Evolutionary conservation across 106 monocot genomes (phyloP).

Genomic region (Dioscorea alata): DNA sequence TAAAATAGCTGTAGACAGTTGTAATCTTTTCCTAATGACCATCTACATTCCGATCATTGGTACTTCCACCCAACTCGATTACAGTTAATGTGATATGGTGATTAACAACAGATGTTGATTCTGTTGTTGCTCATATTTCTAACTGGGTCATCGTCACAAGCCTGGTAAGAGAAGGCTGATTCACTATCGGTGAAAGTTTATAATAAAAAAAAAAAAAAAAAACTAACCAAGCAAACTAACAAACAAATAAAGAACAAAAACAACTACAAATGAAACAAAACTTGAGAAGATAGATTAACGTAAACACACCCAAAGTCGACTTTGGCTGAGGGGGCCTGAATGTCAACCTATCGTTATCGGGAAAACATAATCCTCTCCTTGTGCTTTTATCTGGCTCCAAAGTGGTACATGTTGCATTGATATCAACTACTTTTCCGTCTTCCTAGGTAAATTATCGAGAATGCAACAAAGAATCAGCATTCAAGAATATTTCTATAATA

Average conservation of each 20-base stretch:
- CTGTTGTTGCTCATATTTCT: not conserved
- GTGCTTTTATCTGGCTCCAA: slow-evolving; percentile 26
- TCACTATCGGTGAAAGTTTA: not conserved
- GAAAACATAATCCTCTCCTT: slow-evolving; percentile 17
- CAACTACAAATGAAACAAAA: not conserved
- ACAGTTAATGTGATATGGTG: too few relatives aligned
- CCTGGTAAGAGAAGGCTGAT: not conserved
- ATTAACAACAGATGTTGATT: not conserved
- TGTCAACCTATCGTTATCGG: slow-evolving; percentile 13
- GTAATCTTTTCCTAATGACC: too few relatives aligned
- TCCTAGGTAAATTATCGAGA: slow-evolving; percentile 2
- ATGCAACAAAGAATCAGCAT: not conserved
- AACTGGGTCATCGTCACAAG: not conserved
- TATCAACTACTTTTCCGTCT: slow-evolving; percentile 7
- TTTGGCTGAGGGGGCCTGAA: slow-evolving; percentile 23
- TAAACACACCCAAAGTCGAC: slow-evolving; percentile 21
- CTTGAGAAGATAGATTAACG: not conserved
- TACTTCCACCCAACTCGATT: too few relatives aligned
- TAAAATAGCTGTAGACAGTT: too few relatives aligned
- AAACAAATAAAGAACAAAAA: not conserved
- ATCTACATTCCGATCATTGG: too few relatives aligned
- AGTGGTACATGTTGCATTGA: slow-evolving; percentile 7
- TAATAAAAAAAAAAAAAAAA: too few relatives aligned
- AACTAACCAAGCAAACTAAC: too few relatives aligned
- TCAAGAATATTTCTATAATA: too few relatives aligned